Percentiles rank a stretch among this genome's conserved stretches.
These are phyloP conservation scores for Rutstroemia sp. DNA, from an alignment of 2,329 filamentous ascomycete genomes.

Conservation along the genomic window DNA sequence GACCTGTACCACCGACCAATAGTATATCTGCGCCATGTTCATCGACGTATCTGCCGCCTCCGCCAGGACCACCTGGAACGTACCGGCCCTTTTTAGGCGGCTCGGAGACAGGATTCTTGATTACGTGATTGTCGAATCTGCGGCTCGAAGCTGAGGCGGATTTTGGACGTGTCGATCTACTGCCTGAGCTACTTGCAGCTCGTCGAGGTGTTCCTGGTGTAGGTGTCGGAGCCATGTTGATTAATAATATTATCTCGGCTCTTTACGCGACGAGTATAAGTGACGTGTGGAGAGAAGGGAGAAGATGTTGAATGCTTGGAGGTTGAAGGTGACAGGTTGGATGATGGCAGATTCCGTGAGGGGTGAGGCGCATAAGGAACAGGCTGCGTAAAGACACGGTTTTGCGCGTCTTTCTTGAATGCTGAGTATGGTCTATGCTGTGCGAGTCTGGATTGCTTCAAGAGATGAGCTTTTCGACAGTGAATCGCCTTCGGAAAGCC, in stretches of 20 bases:
- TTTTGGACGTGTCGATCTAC: constrained; percentile 18
- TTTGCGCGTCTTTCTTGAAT: constrained; percentile 3
- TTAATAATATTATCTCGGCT: not conserved
- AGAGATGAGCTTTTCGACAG: too few relatives aligned
- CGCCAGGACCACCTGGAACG: constrained; percentile 78
- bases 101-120: constrained; percentile 21
- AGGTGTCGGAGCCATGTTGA: constrained; percentile 9
- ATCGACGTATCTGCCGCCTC: constrained; percentile 78
- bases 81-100: constrained; percentile 65
- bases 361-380: constrained; percentile 9
- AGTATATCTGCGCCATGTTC: constrained; percentile 57
- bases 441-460: not conserved
- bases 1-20: constrained; percentile 38
- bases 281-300: constrained; percentile 6
- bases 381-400: constrained; percentile 3
- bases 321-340: constrained; percentile 1
- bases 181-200: constrained; percentile 9
- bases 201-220: constrained; percentile 6
- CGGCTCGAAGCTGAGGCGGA: constrained; percentile 16
- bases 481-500: not conserved
- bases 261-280: constrained; percentile 3
- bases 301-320: not conserved
- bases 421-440: not conserved
- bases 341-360: constrained; percentile 2
- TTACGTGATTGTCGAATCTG: constrained; percentile 20